These are phyloP conservation scores for Ogataea thermomethanolica DNA, from an alignment of 805 yeast genomes.

Conservation along the genomic window DNA sequence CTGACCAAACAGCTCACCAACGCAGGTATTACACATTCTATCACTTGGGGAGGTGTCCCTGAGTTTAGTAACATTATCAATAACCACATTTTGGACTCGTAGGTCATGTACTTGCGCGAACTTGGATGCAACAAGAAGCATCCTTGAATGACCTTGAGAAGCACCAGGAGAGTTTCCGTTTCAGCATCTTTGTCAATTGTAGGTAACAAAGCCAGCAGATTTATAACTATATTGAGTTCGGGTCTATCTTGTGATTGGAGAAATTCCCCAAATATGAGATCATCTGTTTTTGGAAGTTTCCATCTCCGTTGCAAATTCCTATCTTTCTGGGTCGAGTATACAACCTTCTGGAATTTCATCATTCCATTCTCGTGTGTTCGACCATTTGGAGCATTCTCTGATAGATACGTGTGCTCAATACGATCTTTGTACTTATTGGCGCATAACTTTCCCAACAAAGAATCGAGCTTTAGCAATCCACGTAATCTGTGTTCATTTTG, in stretches of 20 bases:
- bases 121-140: slow-evolving; percentile 54
- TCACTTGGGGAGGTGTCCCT: slow-evolving; percentile 23
- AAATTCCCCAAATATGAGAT: slow-evolving; percentile 30
- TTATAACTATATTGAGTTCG: slow-evolving; percentile 45
- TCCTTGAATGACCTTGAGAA: slow-evolving; percentile 51
- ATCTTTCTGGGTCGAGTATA: background rate
- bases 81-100: slow-evolving; percentile 38
- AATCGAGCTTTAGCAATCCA: no score
- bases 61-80: slow-evolving; percentile 28
- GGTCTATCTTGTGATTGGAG: slow-evolving; percentile 48
- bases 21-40: slow-evolving; percentile 46
- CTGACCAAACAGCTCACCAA: slow-evolving; percentile 57
- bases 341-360: no score
- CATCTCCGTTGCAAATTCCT: slow-evolving; percentile 1
- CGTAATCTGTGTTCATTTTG: no score
- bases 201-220: slow-evolving; percentile 31
- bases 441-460: no score
- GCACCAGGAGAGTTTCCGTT: slow-evolving; percentile 18
- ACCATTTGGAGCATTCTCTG: no score
- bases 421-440: no score
- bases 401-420: no score
- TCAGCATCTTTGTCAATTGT: slow-evolving; percentile 10
- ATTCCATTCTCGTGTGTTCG: no score
- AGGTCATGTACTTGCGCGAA: slow-evolving; percentile 47
- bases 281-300: slow-evolving; percentile 3